Evolutionary conservation across 805 yeast species (phyloP), one percentile per base, ranked within the genome.

Genomic region (Pichia eremophila): DNA sequence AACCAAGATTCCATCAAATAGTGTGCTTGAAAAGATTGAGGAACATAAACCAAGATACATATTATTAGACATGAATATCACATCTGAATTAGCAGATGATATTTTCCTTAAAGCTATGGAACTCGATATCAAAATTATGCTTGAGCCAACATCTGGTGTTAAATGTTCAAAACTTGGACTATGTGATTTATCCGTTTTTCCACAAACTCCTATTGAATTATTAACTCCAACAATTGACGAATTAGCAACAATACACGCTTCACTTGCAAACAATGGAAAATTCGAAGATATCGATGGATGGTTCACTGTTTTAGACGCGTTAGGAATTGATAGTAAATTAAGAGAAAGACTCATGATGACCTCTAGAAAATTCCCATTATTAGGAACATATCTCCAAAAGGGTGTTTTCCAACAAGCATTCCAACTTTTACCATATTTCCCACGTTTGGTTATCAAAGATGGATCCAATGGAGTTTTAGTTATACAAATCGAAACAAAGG

Each of bases 71-170:
- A 81, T 87, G 40, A 88, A 88, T 57, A 62, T 88, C 4, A 73
- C 83, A 2, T 52, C 61, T 0, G 61, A 61, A 2, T 67, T 73
- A 15, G 65, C 75, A 53, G 56, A 62, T 34, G 62, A 62, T 8
- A 64, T 81, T 0, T 45, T 74, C 18, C 56, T 57, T 7, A 46
- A 46, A 11, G 46, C 64, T 0, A 44, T 38, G 11, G 46, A 52
- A 1, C 46, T 46, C 29, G 57, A 51, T 37, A 63, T 67, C 11
- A 63, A 59, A 10, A 68, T 74, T 2, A 66, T 83, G 1, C 70
- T 81, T 49, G 96, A 88, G 54, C 96, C 96, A 5, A 88, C 96
- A 0, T 82, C 93, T 1, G 70, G 68, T 1, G 71, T 78, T 3
- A 88, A 87, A 58, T 75, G 90, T 2, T 61, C 62, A 0, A 69